Evolutionary conservation across 2,329 filamentous ascomycete genomes (phyloP).

Genomic region (Nakataea oryzae): DNA sequence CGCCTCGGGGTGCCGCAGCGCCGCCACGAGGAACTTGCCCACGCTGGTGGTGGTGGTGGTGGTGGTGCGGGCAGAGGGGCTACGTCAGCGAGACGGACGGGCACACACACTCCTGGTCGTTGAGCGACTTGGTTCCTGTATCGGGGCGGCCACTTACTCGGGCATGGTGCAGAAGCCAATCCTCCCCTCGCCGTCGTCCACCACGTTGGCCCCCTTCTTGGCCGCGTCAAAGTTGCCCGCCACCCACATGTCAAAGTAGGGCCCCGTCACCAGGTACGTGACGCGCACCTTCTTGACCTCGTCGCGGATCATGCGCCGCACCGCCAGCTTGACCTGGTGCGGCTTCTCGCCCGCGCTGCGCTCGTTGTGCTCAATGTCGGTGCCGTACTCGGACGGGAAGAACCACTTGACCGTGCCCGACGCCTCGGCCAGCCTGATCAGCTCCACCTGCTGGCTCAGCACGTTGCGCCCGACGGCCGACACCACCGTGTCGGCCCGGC

Average conservation of each 20-base stretch:
- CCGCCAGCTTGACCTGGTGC: constrained; percentile 59
- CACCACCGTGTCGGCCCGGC: constrained; percentile 49
- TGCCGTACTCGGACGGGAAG: constrained; percentile 59
- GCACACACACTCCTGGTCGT: too few relatives aligned
- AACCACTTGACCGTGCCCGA: constrained; percentile 48
- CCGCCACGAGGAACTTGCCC: constrained; percentile 53
- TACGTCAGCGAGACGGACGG: neutral
- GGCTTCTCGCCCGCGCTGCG: constrained; percentile 50
- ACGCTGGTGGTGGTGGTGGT: constrained; percentile 24
- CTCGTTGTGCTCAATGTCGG: constrained; percentile 51
- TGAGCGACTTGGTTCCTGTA: too few relatives aligned
- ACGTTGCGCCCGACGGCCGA: constrained; percentile 54
- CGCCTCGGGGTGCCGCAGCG: constrained; percentile 44
- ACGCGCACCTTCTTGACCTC: constrained; percentile 43
- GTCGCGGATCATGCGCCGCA: constrained; percentile 49
- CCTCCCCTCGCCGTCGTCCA: constrained; percentile 50
- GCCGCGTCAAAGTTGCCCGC: constrained; percentile 49
- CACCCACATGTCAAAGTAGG: constrained; percentile 56
- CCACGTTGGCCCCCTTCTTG: constrained; percentile 45
- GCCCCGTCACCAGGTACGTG: constrained; percentile 61
- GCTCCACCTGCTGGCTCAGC: constrained; percentile 47
- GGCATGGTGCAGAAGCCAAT: constrained; percentile 62
- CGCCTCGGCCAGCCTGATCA: constrained; percentile 49
- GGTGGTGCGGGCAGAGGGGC: neutral
- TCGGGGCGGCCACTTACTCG: constrained; percentile 41